Percentiles rank a stretch among this genome's conserved stretches.
Evolutionary conservation across 2,329 filamentous ascomycete species (phyloP).

Genomic region (Massarina eburnea): DNA sequence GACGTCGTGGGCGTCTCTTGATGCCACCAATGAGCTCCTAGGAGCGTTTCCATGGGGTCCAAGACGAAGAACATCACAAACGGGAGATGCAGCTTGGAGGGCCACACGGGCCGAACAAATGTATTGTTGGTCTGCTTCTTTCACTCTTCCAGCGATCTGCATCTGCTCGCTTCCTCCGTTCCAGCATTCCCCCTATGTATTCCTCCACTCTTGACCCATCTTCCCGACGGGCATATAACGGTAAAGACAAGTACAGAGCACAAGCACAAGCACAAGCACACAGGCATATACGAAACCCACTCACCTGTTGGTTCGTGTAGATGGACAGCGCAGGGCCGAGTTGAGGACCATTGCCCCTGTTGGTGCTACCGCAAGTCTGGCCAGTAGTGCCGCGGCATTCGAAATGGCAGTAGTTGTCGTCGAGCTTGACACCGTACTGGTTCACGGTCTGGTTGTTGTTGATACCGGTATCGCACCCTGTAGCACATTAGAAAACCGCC

Average conservation of each 20-base stretch:
- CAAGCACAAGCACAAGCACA: slow-evolving; percentile 9
- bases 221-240: neutral
- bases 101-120: neutral
- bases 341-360: neutral
- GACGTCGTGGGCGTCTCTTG: neutral
- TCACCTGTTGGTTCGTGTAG: slow-evolving; percentile 4
- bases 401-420: neutral
- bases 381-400: neutral
- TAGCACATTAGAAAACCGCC: neutral
- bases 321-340: neutral
- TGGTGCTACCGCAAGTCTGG: slow-evolving; percentile 1
- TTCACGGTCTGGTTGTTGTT: slow-evolving; percentile 2
- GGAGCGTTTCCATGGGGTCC: neutral
- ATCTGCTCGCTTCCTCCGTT: neutral
- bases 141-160: too few species aligned
- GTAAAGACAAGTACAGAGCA: slow-evolving; percentile 4
- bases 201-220: neutral
- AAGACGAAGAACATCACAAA: too few species aligned
- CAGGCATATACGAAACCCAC: slow-evolving; percentile 7
- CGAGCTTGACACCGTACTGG: neutral
- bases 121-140: too few species aligned
- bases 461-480: slow-evolving; percentile 5
- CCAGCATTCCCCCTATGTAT: neutral
- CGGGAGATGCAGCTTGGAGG: neutral
- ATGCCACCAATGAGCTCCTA: neutral